phyloP scores from a whole-genome alignment of 225 moss, liverwort and hornwort species.

The Physcomitrium patens region DNA sequence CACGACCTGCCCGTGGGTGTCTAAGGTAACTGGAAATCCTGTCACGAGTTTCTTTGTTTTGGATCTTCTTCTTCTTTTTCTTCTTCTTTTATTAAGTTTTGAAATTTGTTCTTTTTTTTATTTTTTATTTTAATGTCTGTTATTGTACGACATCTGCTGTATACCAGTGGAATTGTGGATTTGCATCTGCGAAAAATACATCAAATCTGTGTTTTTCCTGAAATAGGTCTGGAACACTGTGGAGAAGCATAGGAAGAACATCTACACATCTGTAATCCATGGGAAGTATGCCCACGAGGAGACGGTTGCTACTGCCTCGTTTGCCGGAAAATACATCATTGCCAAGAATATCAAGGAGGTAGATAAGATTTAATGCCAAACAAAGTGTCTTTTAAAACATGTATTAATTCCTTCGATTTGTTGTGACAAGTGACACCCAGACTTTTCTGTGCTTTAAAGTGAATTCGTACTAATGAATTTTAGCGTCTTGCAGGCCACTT shows the following conservation, averaged over 20 bases:
- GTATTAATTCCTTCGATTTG: neutral
- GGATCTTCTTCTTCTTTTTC: too few species aligned
- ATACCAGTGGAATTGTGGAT: neutral
- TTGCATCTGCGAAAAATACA: neutral
- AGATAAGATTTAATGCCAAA: slow-evolving; percentile 6
- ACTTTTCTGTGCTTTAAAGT: neutral
- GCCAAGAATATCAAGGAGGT: slow-evolving; percentile 84
- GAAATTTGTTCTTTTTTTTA: neutral
- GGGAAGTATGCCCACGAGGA: slow-evolving; percentile 96
- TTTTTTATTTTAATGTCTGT: neutral
- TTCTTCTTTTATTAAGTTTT: neutral
- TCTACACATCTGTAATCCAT: slow-evolving; percentile 90
- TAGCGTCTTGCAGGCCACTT: slow-evolving; percentile 63
- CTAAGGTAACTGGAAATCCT: slow-evolving; percentile 57
- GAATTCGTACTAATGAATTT: slow-evolving; percentile 24
- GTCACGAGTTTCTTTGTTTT: neutral
- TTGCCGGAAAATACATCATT: slow-evolving; percentile 88
- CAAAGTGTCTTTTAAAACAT: neutral
- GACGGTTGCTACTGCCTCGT: slow-evolving; percentile 95
- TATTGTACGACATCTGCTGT: neutral
- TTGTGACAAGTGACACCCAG: neutral
- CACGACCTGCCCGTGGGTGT: slow-evolving; percentile 99
- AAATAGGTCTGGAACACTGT: slow-evolving; percentile 91
- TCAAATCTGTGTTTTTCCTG: neutral
- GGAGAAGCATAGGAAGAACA: slow-evolving; percentile 89